Evolutionary conservation across 768 basidiomycete species (phyloP).

Genomic region (Steccherinum ochraceum): DNA sequence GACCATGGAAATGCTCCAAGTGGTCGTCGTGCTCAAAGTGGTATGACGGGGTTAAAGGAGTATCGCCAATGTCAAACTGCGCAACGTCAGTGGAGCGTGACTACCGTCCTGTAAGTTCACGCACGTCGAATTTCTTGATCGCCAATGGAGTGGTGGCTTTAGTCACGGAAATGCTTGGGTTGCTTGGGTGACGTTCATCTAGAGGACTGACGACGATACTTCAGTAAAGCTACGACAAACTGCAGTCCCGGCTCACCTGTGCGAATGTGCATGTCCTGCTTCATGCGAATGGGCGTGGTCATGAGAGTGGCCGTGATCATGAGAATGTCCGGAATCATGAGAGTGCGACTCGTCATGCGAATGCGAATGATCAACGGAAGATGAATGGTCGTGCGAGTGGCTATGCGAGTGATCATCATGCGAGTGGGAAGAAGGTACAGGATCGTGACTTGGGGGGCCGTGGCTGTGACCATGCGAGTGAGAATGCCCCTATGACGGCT

Average conservation of each 20-base stretch:
- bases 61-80: background rate
- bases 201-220: no score
- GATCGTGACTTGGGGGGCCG: no score
- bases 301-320: background rate
- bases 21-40: constrained; percentile 49
- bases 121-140: no score
- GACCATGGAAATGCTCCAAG: constrained; percentile 36
- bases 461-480: constrained; percentile 3
- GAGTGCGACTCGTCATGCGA: constrained; percentile 41
- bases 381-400: constrained; percentile 42
- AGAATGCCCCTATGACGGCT: background rate
- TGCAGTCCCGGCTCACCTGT: no score
- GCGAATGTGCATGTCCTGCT: constrained; percentile 23
- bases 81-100: no score
- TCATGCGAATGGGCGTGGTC: constrained; percentile 45
- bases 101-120: no score
- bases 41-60: constrained; percentile 62
- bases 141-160: no score
- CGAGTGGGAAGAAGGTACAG: no score
- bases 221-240: background rate
- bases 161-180: no score
- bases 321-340: constrained; percentile 24
- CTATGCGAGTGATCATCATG: background rate
- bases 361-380: constrained; percentile 25
- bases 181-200: no score